phyloP scores from a whole-genome alignment of 2,329 filamentous ascomycete genomes.

The Sphaerulina musiva region DNA sequence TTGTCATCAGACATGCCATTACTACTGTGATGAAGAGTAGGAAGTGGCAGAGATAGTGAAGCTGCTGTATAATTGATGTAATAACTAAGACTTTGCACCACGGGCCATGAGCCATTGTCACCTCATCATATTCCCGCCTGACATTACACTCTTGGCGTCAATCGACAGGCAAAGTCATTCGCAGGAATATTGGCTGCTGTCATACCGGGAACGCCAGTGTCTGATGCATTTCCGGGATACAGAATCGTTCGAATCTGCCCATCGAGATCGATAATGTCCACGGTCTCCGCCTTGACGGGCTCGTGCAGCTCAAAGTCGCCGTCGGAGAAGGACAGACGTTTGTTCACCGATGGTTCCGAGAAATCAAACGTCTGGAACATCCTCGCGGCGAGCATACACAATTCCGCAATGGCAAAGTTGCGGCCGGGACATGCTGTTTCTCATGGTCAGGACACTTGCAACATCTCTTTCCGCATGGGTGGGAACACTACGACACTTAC shows the following conservation, averaged over 20 bases:
- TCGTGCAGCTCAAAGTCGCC: slow-evolving; percentile 1
- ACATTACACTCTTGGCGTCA: background rate
- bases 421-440: slow-evolving; percentile 6
- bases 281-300: background rate
- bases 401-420: slow-evolving; percentile 9
- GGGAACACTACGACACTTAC: background rate
- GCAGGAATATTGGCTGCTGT: slow-evolving; percentile 5
- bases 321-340: background rate
- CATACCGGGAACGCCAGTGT: slow-evolving; percentile 5
- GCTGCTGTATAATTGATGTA: too few relatives aligned
- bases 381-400: slow-evolving; percentile 9
- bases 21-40: slow-evolving; percentile 71
- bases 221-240: slow-evolving; percentile 3
- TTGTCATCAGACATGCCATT: slow-evolving; percentile 81
- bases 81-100: too few relatives aligned
- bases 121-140: too few relatives aligned
- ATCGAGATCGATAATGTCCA: slow-evolving; percentile 7
- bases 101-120: too few relatives aligned
- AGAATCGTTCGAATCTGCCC: background rate
- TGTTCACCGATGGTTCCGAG: background rate
- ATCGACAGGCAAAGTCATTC: slow-evolving; percentile 4
- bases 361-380: slow-evolving; percentile 7
- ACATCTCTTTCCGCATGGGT: background rate
- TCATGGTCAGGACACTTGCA: background rate
- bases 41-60: slow-evolving; percentile 27